These are phyloP conservation scores for Debaryomycetaceae sp. DNA, from an alignment of 1,139 yeast genomes.

Conservation along the genomic window DNA sequence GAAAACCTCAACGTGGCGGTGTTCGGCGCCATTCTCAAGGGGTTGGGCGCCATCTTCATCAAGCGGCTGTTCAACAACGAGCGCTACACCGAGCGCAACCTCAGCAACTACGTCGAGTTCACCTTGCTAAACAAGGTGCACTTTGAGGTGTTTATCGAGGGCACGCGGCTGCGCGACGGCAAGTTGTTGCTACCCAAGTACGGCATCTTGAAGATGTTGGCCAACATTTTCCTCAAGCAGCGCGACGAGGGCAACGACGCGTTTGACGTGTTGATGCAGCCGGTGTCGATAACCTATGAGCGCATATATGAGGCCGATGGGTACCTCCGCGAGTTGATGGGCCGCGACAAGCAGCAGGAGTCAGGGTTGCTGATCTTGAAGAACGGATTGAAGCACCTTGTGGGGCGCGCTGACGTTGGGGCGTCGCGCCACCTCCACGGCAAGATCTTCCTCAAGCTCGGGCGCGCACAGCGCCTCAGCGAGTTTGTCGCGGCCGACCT, in stretches of 20 bases:
- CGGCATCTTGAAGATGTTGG: slow-evolving; percentile 53
- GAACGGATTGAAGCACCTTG: slow-evolving; percentile 31
- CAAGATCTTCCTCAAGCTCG: slow-evolving; percentile 36
- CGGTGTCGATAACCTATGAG: slow-evolving; percentile 58
- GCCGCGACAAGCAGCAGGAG: slow-evolving; percentile 54
- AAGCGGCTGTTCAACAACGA: slow-evolving; percentile 46
- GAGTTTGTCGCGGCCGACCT: slow-evolving; percentile 18
- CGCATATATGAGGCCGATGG: slow-evolving; percentile 65
- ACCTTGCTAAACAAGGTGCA: slow-evolving; percentile 47
- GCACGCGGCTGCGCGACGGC: slow-evolving; percentile 65
- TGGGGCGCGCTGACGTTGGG: slow-evolving; percentile 11
- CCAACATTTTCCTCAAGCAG: slow-evolving; percentile 43
- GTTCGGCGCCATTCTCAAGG: slow-evolving; percentile 44
- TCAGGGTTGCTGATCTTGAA: slow-evolving; percentile 32
- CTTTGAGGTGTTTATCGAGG: slow-evolving; percentile 64
- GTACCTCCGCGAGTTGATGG: slow-evolving; percentile 56
- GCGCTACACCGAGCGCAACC: slow-evolving; percentile 53
- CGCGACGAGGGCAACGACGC: slow-evolving; percentile 38
- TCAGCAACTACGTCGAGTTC: slow-evolving; percentile 52
- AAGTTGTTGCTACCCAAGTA: slow-evolving; percentile 61
- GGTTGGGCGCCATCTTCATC: slow-evolving; percentile 46
- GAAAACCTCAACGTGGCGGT: slow-evolving; percentile 64
- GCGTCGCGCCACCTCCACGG: slow-evolving; percentile 25
- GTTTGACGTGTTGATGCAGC: slow-evolving; percentile 46
- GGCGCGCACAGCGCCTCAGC: slow-evolving; percentile 29